These are phyloP conservation scores for Diaporthe ampelina DNA, from an alignment of 2,329 filamentous ascomycete species.

Conservation along the genomic window DNA sequence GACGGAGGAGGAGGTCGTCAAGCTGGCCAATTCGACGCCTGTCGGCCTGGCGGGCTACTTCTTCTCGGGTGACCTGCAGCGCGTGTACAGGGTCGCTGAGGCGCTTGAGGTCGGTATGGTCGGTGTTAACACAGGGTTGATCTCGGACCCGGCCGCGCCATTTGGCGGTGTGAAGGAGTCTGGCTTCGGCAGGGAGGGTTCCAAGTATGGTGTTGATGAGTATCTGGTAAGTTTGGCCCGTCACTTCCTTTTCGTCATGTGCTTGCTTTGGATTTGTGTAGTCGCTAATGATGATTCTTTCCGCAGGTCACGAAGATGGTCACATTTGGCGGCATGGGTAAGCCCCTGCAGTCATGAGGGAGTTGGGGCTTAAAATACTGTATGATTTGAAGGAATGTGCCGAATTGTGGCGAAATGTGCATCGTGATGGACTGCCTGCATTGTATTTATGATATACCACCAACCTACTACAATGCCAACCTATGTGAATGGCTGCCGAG, in stretches of 20 bases:
- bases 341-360: conserved; percentile 65
- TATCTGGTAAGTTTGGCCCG: conserved; percentile 58
- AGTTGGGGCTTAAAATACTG: background rate
- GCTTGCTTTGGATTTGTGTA: background rate
- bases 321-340: conserved; percentile 67
- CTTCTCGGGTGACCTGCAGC: conserved; percentile 77
- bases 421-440: background rate
- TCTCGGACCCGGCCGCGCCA: conserved; percentile 69
- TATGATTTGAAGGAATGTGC: background rate
- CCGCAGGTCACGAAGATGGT: conserved; percentile 77
- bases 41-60: conserved; percentile 97
- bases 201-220: conserved; percentile 82
- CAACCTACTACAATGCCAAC: background rate
- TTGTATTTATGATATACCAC: conserved; percentile 8
- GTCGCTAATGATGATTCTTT: background rate
- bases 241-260: background rate
- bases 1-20: conserved; percentile 89
- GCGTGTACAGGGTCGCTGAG: conserved; percentile 74
- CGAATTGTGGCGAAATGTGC: background rate
- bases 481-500: background rate
- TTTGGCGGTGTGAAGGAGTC: conserved; percentile 89
- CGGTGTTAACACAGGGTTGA: conserved; percentile 82
- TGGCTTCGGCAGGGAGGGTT: conserved; percentile 85
- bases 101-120: conserved; percentile 89
- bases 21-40: conserved; percentile 83